Evolutionary conservation across 768 basidiomycete species (phyloP), one percentile per base, ranked within the genome.

Genomic region (Suillus ampliporus): DNA sequence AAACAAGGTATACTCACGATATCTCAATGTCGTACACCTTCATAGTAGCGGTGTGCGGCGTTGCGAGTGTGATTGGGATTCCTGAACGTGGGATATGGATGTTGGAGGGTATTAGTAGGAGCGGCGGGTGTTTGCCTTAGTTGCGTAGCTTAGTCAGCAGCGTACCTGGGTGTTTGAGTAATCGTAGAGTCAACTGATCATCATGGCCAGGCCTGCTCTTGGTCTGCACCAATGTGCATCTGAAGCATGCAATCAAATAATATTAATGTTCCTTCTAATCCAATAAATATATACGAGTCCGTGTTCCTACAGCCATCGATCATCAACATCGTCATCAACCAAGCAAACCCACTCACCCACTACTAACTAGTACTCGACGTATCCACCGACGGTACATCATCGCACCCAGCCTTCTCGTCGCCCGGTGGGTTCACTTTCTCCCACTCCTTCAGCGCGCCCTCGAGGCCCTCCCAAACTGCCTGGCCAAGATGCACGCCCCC

Each of bases 391-490:
- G 67, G 67, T 21, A 63, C 46, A 66, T 75, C 71, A 38, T 72
- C 66, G 7, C 54, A n/a, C 38, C 65, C 63, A 37, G 65, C 52
- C 65, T 57, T 60, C 41, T 74, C 68, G 53, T 69, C 68, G 11
- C 62, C 61, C n/a, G 68, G 65, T 19, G 66, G 53, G 0, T 71
- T 67, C 56, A 13, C 35, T 51, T 75, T 76, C 67, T 91, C 89
- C 91, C 91, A 92, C 41, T 74, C 74, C 74, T 87, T 90, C 69
- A 93, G 72, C 37, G 82, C 84, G 37, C 66, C 77, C 73, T 93
- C 92, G 67, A 89, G 89, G 52, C 81, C 82, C 77, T 93, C 92
- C 92, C 92, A 94, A 1, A 93, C 84, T 28, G 85, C 71, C 65
- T 89, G 76, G 5, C 91, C 92, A 46, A 85, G 79, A 21, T 80